Percentiles rank a stretch among this genome's conserved stretches.
Conservation (phyloP, 768 basidiomycete species). For the Cystobasidium ongulense region DNA sequence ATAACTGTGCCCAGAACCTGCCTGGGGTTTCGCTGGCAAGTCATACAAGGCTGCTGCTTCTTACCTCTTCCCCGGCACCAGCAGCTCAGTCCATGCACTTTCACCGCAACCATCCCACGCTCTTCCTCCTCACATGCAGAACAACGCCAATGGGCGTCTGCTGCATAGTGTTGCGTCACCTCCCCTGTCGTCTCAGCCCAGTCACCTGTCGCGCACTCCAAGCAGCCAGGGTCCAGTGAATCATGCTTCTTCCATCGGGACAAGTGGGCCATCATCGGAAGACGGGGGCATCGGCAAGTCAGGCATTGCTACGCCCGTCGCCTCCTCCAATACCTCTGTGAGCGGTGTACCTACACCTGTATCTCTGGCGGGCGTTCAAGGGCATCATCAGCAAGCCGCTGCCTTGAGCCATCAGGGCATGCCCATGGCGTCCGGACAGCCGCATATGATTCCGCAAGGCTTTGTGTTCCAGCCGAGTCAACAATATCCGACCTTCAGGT, state of each 20-base stretch:
- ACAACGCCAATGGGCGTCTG: not conserved
- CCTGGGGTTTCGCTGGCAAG: conserved; percentile 27
- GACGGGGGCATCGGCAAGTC: not conserved
- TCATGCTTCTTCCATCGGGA: not conserved
- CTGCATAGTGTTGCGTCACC: conserved; percentile 3
- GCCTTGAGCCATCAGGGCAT: not conserved
- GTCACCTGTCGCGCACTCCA: not conserved
- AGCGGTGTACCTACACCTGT: not conserved
- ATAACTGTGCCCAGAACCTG: not conserved
- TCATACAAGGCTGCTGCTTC: not conserved
- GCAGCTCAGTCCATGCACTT: not conserved
- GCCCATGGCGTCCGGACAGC: conserved; percentile 1
- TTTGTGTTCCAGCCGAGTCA: conserved; percentile 15
- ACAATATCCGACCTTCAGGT: not conserved
- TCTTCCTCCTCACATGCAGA: conserved; percentile 10
- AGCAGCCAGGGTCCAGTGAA: conserved; percentile 1
- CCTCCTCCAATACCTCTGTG: not conserved
- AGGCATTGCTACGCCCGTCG: conserved; percentile 5
- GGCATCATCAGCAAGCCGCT: not conserved
- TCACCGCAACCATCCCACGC: conserved; percentile 7
- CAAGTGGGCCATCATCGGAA: conserved; percentile 5
- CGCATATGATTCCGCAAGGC: conserved; percentile 22
- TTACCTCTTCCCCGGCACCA: not conserved
- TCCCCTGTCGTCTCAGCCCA: not conserved
- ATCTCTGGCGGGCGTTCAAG: not conserved